Evolutionary conservation across 345 rosid genomes (phyloP), one percentile per base, ranked within the genome.

Genomic region (Eucalyptus marginata): DNA sequence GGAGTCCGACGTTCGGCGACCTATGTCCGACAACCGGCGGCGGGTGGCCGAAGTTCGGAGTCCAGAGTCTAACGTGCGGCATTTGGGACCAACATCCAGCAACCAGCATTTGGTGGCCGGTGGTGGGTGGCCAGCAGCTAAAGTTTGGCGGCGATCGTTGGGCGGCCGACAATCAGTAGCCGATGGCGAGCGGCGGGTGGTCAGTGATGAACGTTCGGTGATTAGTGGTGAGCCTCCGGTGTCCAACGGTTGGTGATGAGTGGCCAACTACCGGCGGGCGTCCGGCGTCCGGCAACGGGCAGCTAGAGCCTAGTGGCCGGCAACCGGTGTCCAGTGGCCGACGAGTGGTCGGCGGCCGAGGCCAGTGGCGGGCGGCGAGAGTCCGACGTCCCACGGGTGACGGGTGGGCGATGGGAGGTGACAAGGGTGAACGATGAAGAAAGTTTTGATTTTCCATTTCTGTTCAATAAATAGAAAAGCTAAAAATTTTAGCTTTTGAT

Each of bases 151-250:
- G 18, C 8, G 3, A 5, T 18, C 7, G 2, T 1, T 2, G 52
- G 52, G 52, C 0, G 18, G 0, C 0, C 3, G 0, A 50, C 52
- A 6, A 15, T 0, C 8, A 20, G 1, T 7, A 0, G 20, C 20
- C 0, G 20, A 6, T 50, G 52, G 52, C 8, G 1, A 50, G 52
- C 0, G 0, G 7, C 3, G 1, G 1, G 52, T 50, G 52, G 18
- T 50, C 0, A 50, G 3, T 1, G 20, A 6, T 20, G 1, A 1
- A 50, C 1, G 1, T 6, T 3, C 0, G 3, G 0, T 15, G 52
- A 2, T 50, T 0, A 3, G 3, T 50, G 20, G 52, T 50, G 52
- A 50, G 20, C 20, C 52, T 50, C 20, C 7, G 1, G 7, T 7
- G 0, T 50, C 1, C 18, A 50, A 15, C 20, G 52, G 3, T 16